Evolutionary conservation across 768 basidiomycete genomes (phyloP).

Genomic region (Trametes cubensis): DNA sequence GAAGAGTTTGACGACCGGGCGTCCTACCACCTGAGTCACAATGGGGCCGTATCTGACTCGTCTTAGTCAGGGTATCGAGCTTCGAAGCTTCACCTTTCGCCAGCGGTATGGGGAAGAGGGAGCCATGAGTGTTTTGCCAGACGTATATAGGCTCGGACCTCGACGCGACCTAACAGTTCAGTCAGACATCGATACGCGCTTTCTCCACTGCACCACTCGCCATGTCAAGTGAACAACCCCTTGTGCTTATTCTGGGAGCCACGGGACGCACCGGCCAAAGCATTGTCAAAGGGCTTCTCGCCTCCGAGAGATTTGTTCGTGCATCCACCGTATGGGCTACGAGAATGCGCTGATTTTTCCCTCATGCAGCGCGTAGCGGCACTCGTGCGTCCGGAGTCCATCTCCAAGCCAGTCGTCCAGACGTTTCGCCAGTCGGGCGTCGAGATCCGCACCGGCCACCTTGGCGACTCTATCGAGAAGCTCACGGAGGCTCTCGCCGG

Average conservation of each 20-base stretch:
- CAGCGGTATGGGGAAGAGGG: too few species aligned
- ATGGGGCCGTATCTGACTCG: too few species aligned
- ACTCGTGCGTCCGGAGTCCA: constrained; percentile 23
- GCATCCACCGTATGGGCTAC: neutral
- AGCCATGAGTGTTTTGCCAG: too few species aligned
- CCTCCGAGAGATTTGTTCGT: constrained; percentile 22
- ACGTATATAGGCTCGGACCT: too few species aligned
- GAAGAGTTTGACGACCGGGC: neutral
- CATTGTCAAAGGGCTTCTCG: constrained; percentile 20
- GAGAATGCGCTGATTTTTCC: neutral
- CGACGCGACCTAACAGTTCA: too few species aligned
- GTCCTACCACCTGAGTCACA: neutral
- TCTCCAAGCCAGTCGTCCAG: constrained; percentile 20
- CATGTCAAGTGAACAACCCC: neutral
- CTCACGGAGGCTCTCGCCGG: constrained; percentile 25
- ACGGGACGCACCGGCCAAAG: constrained; percentile 24
- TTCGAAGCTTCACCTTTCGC: too few species aligned
- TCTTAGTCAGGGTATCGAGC: too few species aligned
- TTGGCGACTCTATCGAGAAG: constrained; percentile 15
- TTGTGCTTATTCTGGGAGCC: constrained; percentile 27
- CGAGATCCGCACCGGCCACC: constrained; percentile 26
- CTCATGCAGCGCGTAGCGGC: constrained; percentile 17
- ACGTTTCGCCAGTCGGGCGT: constrained; percentile 22
- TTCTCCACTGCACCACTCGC: neutral
- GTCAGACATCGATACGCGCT: too few species aligned